Evolutionary conservation across 2,329 filamentous ascomycete genomes (phyloP), one percentile per base, ranked within the genome.

Genomic region (Colletotrichum gloeosporioides): DNA sequence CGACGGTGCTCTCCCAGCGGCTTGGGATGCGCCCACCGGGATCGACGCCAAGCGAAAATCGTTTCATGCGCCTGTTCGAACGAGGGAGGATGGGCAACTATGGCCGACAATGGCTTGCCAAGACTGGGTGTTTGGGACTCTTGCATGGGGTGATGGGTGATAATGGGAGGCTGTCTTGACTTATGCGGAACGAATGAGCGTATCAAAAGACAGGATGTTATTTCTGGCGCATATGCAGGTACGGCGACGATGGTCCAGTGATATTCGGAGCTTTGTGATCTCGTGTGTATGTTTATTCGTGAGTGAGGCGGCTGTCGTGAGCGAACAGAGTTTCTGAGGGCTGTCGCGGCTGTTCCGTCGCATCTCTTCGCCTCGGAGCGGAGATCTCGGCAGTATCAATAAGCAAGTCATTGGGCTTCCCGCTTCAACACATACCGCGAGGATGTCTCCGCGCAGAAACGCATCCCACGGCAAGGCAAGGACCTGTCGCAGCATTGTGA

Each of bases 11-110:
- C 63, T 29, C 72, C 59, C 63, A n/a, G 25, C 22, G 29, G 16
- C 31, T 27, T 63, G 69, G 63, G 36, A 68, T 31, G 31, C 9
- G 25, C 32, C 25, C 32, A 29, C 57, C 25, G 59, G 69, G 70
- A 75, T 76, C 32, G 32, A 44, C 55, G 25, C 55, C 72, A 29
- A 36, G 57, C 63, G 27, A 57, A 9, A 27, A 69, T 49, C 44
- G 73, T 76, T 76, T 76, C 73, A 63, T 44, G 57, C 63, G 69
- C 39, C 57, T 62, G 59, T 36, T 64, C 18, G 27, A 29, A 27
- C 34, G 69, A 62, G 69, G 39, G 25, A 27, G 13, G 32, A 22
- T 53, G 18, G 69, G 32, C 44, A 71, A 66, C 8, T 39, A 15
- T 49, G 68, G 53, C 22, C 49, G 62, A 71, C 34, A 18, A 53